phyloP scores from a whole-genome alignment of 805 yeast species.

The Zygosaccharomyces bailii region DNA sequence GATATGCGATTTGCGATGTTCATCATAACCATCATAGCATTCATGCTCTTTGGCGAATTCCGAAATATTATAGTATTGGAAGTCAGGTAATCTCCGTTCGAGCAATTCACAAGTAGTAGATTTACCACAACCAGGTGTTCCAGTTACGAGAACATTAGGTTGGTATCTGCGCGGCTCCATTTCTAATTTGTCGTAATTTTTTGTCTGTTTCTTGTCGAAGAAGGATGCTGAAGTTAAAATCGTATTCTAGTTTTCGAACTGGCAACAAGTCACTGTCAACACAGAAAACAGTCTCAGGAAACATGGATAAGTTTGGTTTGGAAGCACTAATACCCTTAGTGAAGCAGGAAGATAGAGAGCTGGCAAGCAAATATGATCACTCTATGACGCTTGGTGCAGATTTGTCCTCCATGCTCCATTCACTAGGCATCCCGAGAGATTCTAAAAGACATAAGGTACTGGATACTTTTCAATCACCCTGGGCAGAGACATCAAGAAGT shows the following conservation, averaged over 20 bases:
- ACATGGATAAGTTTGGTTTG: slow-evolving; percentile 35
- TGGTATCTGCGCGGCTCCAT: slow-evolving; percentile 27
- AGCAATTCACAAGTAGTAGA: slow-evolving; percentile 33
- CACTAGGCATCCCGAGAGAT: slow-evolving; percentile 32
- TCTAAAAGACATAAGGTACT: slow-evolving; percentile 27
- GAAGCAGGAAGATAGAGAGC: slow-evolving; percentile 29
- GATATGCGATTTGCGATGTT: slow-evolving; percentile 75
- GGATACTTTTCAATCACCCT: slow-evolving; percentile 79
- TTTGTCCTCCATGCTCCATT: slow-evolving; percentile 34
- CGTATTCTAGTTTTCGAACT: neutral
- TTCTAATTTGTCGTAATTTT: neutral
- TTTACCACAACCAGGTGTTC: slow-evolving; percentile 71
- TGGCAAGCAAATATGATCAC: slow-evolving; percentile 27
- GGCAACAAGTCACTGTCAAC: neutral
- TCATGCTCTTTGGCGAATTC: slow-evolving; percentile 75
- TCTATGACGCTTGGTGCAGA: slow-evolving; percentile 37
- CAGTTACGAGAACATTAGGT: slow-evolving; percentile 85
- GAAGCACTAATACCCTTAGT: slow-evolving; percentile 34
- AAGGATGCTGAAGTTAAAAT: neutral
- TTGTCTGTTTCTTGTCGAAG: neutral
- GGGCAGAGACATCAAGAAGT: slow-evolving; percentile 88
- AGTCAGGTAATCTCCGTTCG: slow-evolving; percentile 38
- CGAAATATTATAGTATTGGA: slow-evolving; percentile 59
- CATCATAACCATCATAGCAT: slow-evolving; percentile 82
- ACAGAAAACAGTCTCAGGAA: neutral